phyloP scores from a whole-genome alignment of 1,139 yeast genomes.

The Suzukiozyma palmioleophila region DNA sequence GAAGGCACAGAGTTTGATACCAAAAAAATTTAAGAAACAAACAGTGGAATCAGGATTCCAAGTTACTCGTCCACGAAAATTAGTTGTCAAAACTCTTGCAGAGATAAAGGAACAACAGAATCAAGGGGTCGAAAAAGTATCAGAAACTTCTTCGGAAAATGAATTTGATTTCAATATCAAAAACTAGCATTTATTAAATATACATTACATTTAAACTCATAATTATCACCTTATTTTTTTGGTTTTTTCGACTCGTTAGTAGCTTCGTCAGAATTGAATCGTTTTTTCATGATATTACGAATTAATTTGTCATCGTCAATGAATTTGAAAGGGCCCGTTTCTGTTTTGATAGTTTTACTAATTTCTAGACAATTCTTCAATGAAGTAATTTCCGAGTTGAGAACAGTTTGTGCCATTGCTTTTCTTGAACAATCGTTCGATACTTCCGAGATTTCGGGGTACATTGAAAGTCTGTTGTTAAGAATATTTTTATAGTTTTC shows the following conservation, averaged over 20 bases:
- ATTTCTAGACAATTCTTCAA: slow-evolving; percentile 33
- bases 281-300: slow-evolving; percentile 53
- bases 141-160: background rate
- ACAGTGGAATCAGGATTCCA: slow-evolving; percentile 25
- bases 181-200: background rate
- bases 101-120: slow-evolving; percentile 3
- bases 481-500: slow-evolving; percentile 29
- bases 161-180: slow-evolving; percentile 1
- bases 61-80: slow-evolving; percentile 41
- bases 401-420: slow-evolving; percentile 49
- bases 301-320: slow-evolving; percentile 57
- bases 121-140: background rate
- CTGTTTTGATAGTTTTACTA: slow-evolving; percentile 17
- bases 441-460: slow-evolving; percentile 26
- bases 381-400: slow-evolving; percentile 51
- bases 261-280: slow-evolving; percentile 22
- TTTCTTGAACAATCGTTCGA: slow-evolving; percentile 13
- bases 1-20: slow-evolving; percentile 1
- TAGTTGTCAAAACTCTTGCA: slow-evolving; percentile 24
- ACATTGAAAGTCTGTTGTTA: slow-evolving; percentile 31
- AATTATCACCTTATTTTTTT: background rate
- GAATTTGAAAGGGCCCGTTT: slow-evolving; percentile 26
- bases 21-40: slow-evolving; percentile 2
- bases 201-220: background rate
- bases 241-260: background rate